Percentiles rank a stretch among this genome's conserved stretches.
Evolutionary conservation across 345 rosid genomes (phyloP).

Genomic region (Isatis tinctoria): DNA sequence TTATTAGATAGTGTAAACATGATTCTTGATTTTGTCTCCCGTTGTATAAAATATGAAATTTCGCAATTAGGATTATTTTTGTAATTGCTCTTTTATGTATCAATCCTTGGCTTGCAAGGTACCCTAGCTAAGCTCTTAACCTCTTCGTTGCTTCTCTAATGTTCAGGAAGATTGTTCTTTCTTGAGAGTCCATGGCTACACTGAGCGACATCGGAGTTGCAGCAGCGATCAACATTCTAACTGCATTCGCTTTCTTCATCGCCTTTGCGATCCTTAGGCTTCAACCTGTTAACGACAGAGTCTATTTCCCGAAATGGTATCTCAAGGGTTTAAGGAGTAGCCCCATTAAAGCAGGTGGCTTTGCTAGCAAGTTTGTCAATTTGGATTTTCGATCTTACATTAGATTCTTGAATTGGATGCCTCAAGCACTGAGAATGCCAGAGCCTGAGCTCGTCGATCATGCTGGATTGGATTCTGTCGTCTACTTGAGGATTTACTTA

Average conservation of each 20-base stretch:
- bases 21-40: not conserved
- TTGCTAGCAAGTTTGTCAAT: constrained; percentile 68
- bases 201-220: constrained; percentile 75
- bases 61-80: not conserved
- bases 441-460: constrained; percentile 89
- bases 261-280: constrained; percentile 77
- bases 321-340: constrained; percentile 74
- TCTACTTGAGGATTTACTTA: constrained; percentile 79
- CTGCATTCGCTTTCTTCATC: constrained; percentile 67
- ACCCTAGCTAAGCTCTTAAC: not conserved
- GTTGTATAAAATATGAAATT: not conserved
- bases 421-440: constrained; percentile 84
- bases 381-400: constrained; percentile 67
- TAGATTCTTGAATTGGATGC: constrained; percentile 88
- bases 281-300: constrained; percentile 90
- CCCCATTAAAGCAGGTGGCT: constrained; percentile 48
- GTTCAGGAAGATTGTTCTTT: constrained; percentile 11
- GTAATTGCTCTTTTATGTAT: not conserved
- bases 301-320: constrained; percentile 94
- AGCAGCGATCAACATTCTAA: constrained; percentile 75
- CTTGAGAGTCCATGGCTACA: constrained; percentile 58
- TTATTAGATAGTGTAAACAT: not conserved
- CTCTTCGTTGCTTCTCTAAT: not conserved
- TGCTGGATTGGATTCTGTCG: constrained; percentile 87
- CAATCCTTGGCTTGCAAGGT: constrained; percentile 24